Percentiles rank a stretch among this genome's conserved stretches.
Evolutionary conservation across 1,284 basidiomycete species (phyloP).

Genomic region (Cystobasidium pallidum): DNA sequence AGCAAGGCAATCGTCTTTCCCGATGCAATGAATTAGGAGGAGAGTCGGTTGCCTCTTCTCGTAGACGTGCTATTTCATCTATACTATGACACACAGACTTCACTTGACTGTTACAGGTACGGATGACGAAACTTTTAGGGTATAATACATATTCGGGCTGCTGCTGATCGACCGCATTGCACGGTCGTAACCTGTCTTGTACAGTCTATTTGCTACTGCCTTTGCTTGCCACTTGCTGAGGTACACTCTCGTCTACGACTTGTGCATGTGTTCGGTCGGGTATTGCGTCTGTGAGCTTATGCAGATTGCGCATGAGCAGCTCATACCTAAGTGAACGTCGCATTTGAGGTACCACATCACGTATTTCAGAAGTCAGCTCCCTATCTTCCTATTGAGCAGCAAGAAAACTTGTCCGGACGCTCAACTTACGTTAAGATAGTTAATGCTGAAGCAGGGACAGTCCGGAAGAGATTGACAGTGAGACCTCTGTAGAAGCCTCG

Average conservation of each 20-base stretch:
- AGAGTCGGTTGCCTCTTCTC: too few relatives aligned
- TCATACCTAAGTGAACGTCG: constrained; percentile 57
- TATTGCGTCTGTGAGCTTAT: constrained; percentile 26
- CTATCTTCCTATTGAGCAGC: too few relatives aligned
- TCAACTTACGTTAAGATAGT: constrained; percentile 84
- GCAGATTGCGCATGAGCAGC: constrained; percentile 59
- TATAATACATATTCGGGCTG: too few relatives aligned
- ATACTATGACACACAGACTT: too few relatives aligned
- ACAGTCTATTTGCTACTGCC: background rate
- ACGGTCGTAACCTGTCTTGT: background rate
- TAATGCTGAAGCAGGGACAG: constrained; percentile 89
- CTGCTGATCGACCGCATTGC: too few relatives aligned
- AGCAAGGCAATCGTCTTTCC: too few relatives aligned
- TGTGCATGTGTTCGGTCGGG: background rate
- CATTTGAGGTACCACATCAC: too few relatives aligned
- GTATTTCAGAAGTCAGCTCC: background rate
- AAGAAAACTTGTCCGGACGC: too few relatives aligned
- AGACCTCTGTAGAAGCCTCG: constrained; percentile 84
- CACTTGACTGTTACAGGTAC: too few relatives aligned
- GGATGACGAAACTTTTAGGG: too few relatives aligned
- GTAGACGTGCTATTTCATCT: too few relatives aligned
- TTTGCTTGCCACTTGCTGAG: background rate
- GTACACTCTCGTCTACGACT: background rate
- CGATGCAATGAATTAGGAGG: too few relatives aligned
- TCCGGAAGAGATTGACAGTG: constrained; percentile 84